Percentiles rank a stretch among this genome's conserved stretches.
phyloP scores from a whole-genome alignment of 176 grass and related monocot species.

The Aegilops umbellulata region DNA sequence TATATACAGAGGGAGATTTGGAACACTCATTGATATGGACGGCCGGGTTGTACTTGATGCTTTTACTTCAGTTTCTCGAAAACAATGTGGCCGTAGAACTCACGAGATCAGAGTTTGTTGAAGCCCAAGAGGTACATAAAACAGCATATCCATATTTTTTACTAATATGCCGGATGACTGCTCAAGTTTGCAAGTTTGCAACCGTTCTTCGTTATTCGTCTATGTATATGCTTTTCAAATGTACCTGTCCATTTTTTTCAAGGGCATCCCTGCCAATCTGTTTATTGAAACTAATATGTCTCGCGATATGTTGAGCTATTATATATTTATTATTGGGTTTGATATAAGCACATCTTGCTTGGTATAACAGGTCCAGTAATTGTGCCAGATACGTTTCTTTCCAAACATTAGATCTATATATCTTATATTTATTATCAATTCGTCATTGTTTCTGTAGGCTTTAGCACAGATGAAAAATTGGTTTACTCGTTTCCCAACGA shows the following conservation, averaged over 20 bases:
- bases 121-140: slow-evolving; percentile 83
- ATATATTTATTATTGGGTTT: slow-evolving; percentile 9
- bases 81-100: slow-evolving; percentile 90
- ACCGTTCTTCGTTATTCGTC: not conserved
- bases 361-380: not conserved
- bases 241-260: not conserved
- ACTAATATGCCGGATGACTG: not conserved
- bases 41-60: slow-evolving; percentile 81
- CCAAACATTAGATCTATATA: not conserved
- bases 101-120: slow-evolving; percentile 91
- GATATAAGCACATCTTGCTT: slow-evolving; percentile 6
- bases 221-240: not conserved
- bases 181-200: not conserved
- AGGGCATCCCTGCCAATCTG: not conserved
- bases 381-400: not conserved
- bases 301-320: not conserved
- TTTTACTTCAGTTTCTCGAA: slow-evolving; percentile 92
- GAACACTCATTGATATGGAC: slow-evolving; percentile 82
- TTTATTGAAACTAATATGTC: not conserved
- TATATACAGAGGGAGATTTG: slow-evolving; percentile 79
- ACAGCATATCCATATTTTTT: slow-evolving; percentile 7
- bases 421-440: slow-evolving; percentile 16
- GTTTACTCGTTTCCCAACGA: slow-evolving; percentile 85
- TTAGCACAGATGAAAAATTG: slow-evolving; percentile 81
- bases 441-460: slow-evolving; percentile 43